Evolutionary conservation across 306 rosid species (phyloP).

Genomic region (Albizia julibrissin): DNA sequence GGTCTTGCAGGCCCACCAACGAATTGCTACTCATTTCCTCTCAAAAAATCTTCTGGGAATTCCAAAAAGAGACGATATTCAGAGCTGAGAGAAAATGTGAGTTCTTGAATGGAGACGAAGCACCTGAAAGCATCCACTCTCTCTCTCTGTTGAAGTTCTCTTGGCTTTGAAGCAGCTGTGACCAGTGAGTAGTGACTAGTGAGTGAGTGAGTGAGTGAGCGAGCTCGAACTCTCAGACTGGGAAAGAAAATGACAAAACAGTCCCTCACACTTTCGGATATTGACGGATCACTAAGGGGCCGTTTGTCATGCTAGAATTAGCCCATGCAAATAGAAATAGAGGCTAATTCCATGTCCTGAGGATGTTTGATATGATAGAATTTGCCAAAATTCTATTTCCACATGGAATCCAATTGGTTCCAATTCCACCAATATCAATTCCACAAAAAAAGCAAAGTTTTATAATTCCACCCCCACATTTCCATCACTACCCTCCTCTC

Average conservation of each 20-base stretch:
- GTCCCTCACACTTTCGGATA: conserved; percentile 10
- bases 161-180: conserved; percentile 16
- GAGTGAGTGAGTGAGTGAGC: neutral
- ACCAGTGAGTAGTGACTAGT: neutral
- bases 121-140: neutral
- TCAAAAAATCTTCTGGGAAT: neutral
- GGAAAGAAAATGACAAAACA: conserved; percentile 25
- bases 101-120: conserved; percentile 8
- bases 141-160: conserved; percentile 8
- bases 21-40: conserved; percentile 54
- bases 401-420: no score
- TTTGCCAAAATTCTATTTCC: no score
- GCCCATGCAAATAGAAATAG: no score
- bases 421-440: no score
- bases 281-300: conserved; percentile 3
- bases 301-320: no score
- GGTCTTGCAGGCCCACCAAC: conserved; percentile 87
- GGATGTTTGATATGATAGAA: no score
- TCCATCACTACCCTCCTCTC: no score
- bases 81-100: neutral
- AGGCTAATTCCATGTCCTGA: no score
- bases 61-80: neutral
- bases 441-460: no score
- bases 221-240: neutral
- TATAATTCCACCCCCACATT: no score